A percentile compares a stretch with the other conserved stretches of the same genome.
Evolutionary conservation across 495 filamentous ascomycete species (phyloP).

Genomic region (Penicillium verhagenii): DNA sequence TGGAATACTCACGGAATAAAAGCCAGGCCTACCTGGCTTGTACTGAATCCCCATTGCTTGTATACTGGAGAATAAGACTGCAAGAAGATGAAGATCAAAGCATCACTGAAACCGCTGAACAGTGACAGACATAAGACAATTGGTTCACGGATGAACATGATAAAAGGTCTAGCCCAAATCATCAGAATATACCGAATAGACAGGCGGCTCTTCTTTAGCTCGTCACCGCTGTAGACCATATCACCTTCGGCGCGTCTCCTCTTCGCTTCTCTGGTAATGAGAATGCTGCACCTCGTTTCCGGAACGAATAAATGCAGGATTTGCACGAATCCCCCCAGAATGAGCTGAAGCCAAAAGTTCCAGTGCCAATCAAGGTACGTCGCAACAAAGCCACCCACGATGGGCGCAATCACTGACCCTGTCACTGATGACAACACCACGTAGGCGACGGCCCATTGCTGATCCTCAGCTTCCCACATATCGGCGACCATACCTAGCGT

Average conservation of each 20-base stretch:
- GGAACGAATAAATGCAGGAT: slow-evolving; percentile 63
- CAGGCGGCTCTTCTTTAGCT: slow-evolving; percentile 52
- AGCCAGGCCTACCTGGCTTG: slow-evolving; percentile 55
- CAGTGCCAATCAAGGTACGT: slow-evolving; percentile 66
- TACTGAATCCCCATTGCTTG: slow-evolving; percentile 60
- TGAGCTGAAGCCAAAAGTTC: slow-evolving; percentile 80
- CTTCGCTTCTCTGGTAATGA: slow-evolving; percentile 66
- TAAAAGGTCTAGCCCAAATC: slow-evolving; percentile 71
- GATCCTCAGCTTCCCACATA: slow-evolving; percentile 70
- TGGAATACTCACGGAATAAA: slow-evolving; percentile 50
- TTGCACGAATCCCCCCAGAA: slow-evolving; percentile 68
- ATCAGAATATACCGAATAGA: slow-evolving; percentile 53
- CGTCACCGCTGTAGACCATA: slow-evolving; percentile 62
- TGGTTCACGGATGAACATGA: slow-evolving; percentile 76
- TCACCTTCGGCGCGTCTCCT: slow-evolving; percentile 57
- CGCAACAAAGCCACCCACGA: slow-evolving; percentile 77
- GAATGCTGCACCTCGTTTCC: slow-evolving; percentile 66
- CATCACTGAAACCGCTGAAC: slow-evolving; percentile 73
- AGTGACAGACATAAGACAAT: slow-evolving; percentile 71
- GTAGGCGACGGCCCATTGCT: slow-evolving; percentile 65
- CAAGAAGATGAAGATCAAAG: slow-evolving; percentile 80
- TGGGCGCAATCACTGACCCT: slow-evolving; percentile 72
- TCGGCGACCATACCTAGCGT: slow-evolving; percentile 86
- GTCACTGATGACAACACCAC: slow-evolving; percentile 79
- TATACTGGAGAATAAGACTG: slow-evolving; percentile 67